phyloP scores from a whole-genome alignment of 257 asterid species.

The Lantana camara region DNA sequence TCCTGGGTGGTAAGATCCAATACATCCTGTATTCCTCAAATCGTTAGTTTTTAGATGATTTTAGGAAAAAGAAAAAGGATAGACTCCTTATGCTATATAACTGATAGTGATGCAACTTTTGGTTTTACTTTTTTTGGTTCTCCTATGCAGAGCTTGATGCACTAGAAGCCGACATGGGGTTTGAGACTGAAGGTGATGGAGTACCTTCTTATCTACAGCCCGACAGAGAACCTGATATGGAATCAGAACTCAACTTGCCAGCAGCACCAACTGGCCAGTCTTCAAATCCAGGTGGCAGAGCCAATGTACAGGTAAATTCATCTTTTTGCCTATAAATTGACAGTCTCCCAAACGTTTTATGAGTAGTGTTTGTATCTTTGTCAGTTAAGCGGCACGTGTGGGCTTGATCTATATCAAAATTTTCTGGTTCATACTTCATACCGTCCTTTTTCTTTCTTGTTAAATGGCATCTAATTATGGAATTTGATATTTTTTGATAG shows the following conservation, averaged over 20 bases:
- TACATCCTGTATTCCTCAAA: not conserved
- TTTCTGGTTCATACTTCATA: too few relatives aligned
- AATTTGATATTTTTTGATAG: conserved; percentile 39
- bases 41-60: not conserved
- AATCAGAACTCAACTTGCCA: conserved; percentile 67
- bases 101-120: too few relatives aligned
- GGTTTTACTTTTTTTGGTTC: not conserved
- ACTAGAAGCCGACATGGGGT: conserved; percentile 82
- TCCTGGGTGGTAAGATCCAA: conserved; percentile 66
- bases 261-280: conserved; percentile 69
- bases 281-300: conserved; percentile 45
- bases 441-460: not conserved
- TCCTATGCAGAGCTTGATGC: conserved; percentile 74
- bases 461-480: not conserved
- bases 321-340: not conserved
- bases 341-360: not conserved
- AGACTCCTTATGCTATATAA: not conserved
- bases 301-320: conserved; percentile 46
- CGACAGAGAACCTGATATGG: conserved; percentile 60
- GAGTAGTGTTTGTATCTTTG: too few relatives aligned
- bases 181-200: conserved; percentile 70
- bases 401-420: too few relatives aligned
- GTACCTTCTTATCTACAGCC: conserved; percentile 79
- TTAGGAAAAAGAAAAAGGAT: too few relatives aligned
- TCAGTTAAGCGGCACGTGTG: too few relatives aligned